A percentile compares a stretch with the other conserved stretches of the same genome.
Conservation (phyloP, 441 rosid species). For the Adansonia gregorii region DNA sequence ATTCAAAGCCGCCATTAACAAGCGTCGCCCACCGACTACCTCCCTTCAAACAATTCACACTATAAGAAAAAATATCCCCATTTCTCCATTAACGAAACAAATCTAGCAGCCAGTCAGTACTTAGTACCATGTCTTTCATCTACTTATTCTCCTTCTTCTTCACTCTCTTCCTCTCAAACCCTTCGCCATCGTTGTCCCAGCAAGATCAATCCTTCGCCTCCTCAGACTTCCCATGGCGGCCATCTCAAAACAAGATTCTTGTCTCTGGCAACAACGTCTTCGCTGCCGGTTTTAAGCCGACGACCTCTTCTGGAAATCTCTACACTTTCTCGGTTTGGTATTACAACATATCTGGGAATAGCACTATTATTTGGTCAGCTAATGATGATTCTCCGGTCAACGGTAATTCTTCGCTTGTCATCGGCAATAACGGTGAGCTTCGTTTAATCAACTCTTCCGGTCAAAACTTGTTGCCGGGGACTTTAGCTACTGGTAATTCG, state of each 20-base stretch:
- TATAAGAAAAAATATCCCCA: background rate
- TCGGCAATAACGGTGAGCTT: slow-evolving; percentile 41
- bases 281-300: slow-evolving; percentile 55
- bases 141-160: slow-evolving; percentile 22
- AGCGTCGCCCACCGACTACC: background rate
- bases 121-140: slow-evolving; percentile 31
- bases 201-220: slow-evolving; percentile 41
- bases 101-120: background rate
- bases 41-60: background rate
- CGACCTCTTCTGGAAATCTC: slow-evolving; percentile 26
- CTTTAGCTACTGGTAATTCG: background rate
- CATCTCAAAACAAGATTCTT: slow-evolving; percentile 44
- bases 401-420: slow-evolving; percentile 33
- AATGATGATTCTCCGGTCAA: slow-evolving; percentile 19
- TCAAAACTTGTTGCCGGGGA: slow-evolving; percentile 35
- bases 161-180: slow-evolving; percentile 20
- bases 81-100: background rate
- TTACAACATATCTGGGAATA: slow-evolving; percentile 28
- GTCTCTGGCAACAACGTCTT: slow-evolving; percentile 52
- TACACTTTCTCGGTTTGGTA: slow-evolving; percentile 62
- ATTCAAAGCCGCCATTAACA: slow-evolving; percentile 34
- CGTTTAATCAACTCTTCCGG: slow-evolving; percentile 35
- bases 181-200: slow-evolving; percentile 34
- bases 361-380: slow-evolving; percentile 51
- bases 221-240: slow-evolving; percentile 51